Evolutionary conservation across 768 basidiomycete genomes (phyloP).

Genomic region (Suillus clintonianus): DNA sequence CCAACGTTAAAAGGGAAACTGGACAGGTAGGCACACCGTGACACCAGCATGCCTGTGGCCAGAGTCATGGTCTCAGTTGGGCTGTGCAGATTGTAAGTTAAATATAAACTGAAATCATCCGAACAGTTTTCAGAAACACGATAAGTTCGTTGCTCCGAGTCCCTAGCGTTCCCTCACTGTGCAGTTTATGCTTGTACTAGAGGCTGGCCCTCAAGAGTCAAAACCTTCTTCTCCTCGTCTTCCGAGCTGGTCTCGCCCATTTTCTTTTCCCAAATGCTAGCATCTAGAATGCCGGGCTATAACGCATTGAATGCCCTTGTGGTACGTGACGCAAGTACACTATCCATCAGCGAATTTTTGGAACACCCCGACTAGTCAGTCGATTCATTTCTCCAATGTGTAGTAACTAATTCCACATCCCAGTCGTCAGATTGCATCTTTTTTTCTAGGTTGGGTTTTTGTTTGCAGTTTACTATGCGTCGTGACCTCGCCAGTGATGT

Average conservation of each 20-base stretch:
- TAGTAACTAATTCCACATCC: neutral
- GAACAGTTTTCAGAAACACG: neutral
- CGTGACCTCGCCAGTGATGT: conserved; percentile 15
- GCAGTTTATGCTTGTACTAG: neutral
- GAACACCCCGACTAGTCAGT: conserved; percentile 37
- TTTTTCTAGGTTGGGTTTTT: conserved; percentile 45
- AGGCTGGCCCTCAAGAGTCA: conserved; percentile 14
- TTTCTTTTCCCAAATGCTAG: neutral
- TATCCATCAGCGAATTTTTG: conserved; percentile 24
- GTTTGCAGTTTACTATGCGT: conserved; percentile 32
- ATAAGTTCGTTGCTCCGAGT: neutral
- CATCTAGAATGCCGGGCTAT: conserved; percentile 4
- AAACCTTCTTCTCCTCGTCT: conserved; percentile 1
- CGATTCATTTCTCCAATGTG: neutral
- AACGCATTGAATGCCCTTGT: conserved; percentile 2
- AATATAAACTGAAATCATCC: neutral
- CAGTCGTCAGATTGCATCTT: conserved; percentile 40
- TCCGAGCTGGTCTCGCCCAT: conserved; percentile 27
- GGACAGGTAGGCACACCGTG: neutral
- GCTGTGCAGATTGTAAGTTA: neutral
- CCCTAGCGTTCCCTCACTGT: neutral
- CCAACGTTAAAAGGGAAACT: neutral
- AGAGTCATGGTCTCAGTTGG: neutral
- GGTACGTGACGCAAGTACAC: conserved; percentile 5
- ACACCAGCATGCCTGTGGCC: neutral